Conservation (phyloP, 2,329 filamentous ascomycete genomes). For the Epichloe bromicola region DNA sequence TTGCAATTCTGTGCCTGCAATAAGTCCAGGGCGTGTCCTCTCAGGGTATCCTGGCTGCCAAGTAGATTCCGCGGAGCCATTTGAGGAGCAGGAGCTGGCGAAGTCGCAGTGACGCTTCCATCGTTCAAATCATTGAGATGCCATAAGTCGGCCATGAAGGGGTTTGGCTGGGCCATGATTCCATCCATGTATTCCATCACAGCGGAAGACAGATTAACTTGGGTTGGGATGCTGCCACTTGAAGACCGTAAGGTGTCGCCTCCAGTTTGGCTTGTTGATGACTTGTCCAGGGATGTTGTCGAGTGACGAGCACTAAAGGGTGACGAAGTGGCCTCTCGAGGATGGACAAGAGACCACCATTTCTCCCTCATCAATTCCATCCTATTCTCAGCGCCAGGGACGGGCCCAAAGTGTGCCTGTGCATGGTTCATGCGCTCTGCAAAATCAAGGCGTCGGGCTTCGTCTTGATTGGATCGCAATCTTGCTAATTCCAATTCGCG, state of each 20-base stretch:
- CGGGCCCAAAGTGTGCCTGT: constrained; percentile 33
- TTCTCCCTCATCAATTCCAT: constrained; percentile 33
- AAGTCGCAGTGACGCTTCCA: background rate
- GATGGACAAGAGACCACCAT: constrained; percentile 37
- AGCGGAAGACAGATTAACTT: constrained; percentile 16
- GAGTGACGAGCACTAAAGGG: background rate
- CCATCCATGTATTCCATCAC: constrained; percentile 24
- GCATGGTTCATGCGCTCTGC: constrained; percentile 32
- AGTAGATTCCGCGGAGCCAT: background rate
- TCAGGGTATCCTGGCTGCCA: constrained; percentile 6
- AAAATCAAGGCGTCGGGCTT: constrained; percentile 35
- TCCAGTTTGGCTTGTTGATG: constrained; percentile 5
- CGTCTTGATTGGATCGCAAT: constrained; percentile 33
- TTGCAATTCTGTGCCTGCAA: constrained; percentile 14
- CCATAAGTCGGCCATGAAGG: constrained; percentile 24
- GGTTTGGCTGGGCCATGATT: constrained; percentile 24
- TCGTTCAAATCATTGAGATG: constrained; percentile 4
- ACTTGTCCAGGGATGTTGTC: background rate
- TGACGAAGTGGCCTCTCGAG: constrained; percentile 12
- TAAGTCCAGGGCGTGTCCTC: constrained; percentile 9
- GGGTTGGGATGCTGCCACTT: constrained; percentile 7
- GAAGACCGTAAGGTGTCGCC: constrained; percentile 7
- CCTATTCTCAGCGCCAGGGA: constrained; percentile 32
- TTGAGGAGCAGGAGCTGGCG: background rate
- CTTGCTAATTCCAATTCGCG: constrained; percentile 37